A percentile compares a stretch with the other conserved stretches of the same genome.
Conservation (phyloP, 2,329 filamentous ascomycete genomes). For the Penicillium sp. region DNA sequence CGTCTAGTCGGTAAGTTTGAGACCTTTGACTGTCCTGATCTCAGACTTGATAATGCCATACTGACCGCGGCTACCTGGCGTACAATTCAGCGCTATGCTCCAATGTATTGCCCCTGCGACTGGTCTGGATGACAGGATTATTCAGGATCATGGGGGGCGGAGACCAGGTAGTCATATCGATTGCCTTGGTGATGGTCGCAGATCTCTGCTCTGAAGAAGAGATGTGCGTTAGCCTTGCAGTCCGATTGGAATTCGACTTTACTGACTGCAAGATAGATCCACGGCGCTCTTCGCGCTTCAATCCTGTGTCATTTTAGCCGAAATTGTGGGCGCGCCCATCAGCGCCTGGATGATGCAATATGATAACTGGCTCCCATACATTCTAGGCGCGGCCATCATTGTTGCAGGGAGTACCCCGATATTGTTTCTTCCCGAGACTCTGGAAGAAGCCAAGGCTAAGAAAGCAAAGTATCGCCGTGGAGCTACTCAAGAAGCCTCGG, state of each 20-base stretch:
- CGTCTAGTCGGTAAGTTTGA: constrained; percentile 34
- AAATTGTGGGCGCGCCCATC: constrained; percentile 33
- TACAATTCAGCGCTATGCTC: constrained; percentile 23
- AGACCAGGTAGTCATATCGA: constrained; percentile 25
- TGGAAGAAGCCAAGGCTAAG: constrained; percentile 23
- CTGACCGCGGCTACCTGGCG: not conserved
- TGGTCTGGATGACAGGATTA: constrained; percentile 33
- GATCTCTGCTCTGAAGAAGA: constrained; percentile 37
- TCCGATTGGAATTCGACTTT: not conserved
- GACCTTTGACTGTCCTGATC: not conserved
- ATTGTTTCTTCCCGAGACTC: constrained; percentile 31
- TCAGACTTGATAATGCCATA: not conserved
- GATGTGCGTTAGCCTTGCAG: constrained; percentile 21
- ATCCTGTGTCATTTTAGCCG: constrained; percentile 27
- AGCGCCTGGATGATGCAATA: constrained; percentile 35
- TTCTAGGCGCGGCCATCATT: constrained; percentile 20
- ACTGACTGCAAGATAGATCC: constrained; percentile 23
- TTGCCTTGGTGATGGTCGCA: constrained; percentile 32
- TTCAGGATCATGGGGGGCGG: constrained; percentile 35
- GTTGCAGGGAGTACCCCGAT: constrained; percentile 11
- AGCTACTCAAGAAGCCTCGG: not conserved
- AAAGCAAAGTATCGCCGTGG: not conserved
- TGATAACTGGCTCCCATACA: constrained; percentile 29
- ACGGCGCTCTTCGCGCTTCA: constrained; percentile 30
- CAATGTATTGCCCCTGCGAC: constrained; percentile 30